phyloP scores from a whole-genome alignment of 2,329 filamentous ascomycete genomes.

The Phyllosticta ampelicida region DNA sequence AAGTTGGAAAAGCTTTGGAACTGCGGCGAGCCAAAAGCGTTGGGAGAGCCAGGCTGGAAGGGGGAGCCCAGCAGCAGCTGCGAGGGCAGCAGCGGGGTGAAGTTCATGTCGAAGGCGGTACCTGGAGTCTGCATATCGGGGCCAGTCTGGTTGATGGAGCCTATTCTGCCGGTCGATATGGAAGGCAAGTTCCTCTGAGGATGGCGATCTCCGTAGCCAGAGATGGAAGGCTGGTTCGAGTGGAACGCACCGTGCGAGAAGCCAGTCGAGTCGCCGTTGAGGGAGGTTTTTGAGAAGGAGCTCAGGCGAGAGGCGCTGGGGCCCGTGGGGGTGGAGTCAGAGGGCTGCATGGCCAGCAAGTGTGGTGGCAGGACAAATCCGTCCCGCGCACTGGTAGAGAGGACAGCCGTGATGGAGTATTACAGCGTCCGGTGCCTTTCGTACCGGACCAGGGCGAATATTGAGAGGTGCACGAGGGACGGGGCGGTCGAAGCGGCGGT shows the following conservation, averaged over 20 bases:
- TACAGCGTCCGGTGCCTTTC: conserved; percentile 44
- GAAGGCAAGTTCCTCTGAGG: conserved; percentile 80
- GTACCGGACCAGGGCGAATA: conserved; percentile 28
- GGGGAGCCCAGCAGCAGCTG: conserved; percentile 91
- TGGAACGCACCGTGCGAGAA: conserved; percentile 90
- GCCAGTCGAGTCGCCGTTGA: conserved; percentile 61
- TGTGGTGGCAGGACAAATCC: conserved; percentile 72
- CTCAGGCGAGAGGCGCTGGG: conserved; percentile 45
- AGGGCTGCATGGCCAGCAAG: conserved; percentile 85
- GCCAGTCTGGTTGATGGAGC: conserved; percentile 43
- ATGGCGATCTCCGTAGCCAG: conserved; percentile 78
- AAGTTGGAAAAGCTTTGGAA: conserved; percentile 78
- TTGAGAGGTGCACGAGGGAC: conserved; percentile 17
- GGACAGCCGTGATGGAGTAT: conserved; percentile 67
- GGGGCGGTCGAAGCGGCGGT: conserved; percentile 14
- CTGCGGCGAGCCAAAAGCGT: conserved; percentile 79
- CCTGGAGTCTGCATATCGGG: conserved; percentile 77
- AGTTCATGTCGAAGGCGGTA: conserved; percentile 94
- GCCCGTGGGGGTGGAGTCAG: conserved; percentile 53
- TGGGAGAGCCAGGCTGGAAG: conserved; percentile 89
- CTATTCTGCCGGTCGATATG: conserved; percentile 74
- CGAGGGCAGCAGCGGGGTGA: conserved; percentile 88
- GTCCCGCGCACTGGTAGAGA: conserved; percentile 71
- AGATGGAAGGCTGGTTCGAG: conserved; percentile 61
- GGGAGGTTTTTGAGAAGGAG: conserved; percentile 67